Conservation (phyloP, 139 green algal genomes). For the Tetradesmus lagerheimii region DNA sequence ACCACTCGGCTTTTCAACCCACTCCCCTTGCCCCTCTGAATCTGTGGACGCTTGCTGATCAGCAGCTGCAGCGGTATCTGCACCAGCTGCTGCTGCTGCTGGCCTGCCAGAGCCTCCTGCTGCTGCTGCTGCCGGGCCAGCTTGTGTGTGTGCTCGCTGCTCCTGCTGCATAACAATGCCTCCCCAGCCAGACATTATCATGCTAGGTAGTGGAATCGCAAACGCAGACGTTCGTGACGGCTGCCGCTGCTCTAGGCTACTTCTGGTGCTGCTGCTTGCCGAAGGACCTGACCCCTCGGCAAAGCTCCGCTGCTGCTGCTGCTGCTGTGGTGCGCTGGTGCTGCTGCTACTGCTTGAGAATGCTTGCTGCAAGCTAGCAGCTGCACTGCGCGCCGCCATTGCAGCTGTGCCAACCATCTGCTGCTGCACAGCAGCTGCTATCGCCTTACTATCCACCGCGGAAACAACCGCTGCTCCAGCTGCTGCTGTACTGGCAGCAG, state of each 20-base stretch:
- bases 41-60: neutral
- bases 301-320: neutral
- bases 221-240: neutral
- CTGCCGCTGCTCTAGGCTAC: neutral
- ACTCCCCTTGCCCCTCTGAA: neutral
- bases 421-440: neutral
- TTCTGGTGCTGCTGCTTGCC: neutral
- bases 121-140: neutral
- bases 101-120: neutral
- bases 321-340: neutral
- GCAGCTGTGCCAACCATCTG: neutral
- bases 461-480: neutral
- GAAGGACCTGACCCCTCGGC: neutral
- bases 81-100: neutral
- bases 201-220: neutral
- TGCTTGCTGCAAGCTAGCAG: neutral
- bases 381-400: neutral
- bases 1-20: neutral
- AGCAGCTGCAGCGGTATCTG: neutral
- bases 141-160: neutral
- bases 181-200: conserved; percentile 26
- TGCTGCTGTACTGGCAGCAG: neutral
- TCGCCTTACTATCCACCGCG: neutral
- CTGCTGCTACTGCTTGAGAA: neutral
- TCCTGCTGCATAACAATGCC: conserved; percentile 31